Evolutionary conservation across 352 stramenopile species (phyloP).

Genomic region (Pythium aphanidermatum): DNA sequence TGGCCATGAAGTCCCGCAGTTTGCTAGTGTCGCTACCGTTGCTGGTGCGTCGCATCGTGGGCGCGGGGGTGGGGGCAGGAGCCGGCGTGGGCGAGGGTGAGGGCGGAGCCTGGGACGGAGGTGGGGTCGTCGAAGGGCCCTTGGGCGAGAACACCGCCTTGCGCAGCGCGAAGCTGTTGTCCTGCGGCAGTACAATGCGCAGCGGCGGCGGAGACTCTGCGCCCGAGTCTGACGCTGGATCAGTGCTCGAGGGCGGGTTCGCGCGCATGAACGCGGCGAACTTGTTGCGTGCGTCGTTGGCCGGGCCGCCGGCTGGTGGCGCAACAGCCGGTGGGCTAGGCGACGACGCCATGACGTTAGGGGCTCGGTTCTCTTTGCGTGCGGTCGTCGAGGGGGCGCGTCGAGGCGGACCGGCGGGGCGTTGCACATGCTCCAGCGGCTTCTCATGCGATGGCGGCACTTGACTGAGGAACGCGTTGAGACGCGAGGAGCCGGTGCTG

Average conservation of each 20-base stretch:
- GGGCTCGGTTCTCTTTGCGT: constrained; percentile 32
- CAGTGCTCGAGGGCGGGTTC: constrained; percentile 44
- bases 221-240: no score
- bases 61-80: not conserved
- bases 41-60: constrained; percentile 16
- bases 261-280: constrained; percentile 77
- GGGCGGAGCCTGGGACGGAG: constrained; percentile 5
- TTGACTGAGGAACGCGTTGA: constrained; percentile 77
- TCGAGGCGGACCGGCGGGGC: constrained; percentile 51
- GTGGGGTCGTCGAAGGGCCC: not conserved
- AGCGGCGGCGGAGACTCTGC: constrained; percentile 5
- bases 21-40: constrained; percentile 46
- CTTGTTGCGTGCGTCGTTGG: constrained; percentile 54
- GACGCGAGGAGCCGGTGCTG: constrained; percentile 42
- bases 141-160: constrained; percentile 61
- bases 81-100: constrained; percentile 12
- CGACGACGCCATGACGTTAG: constrained; percentile 3
- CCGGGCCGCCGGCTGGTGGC: not conserved
- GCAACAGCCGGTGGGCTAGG: no score
- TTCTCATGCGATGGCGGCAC: constrained; percentile 51
- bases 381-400: constrained; percentile 22
- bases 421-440: constrained; percentile 51
- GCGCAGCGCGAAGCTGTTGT: constrained; percentile 45
- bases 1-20: constrained; percentile 73
- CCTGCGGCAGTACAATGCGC: constrained; percentile 15